Percentiles rank a stretch among this genome's conserved stretches.
phyloP scores from a whole-genome alignment of 2,329 filamentous ascomycete species.

The Penicillium brasilianum region DNA sequence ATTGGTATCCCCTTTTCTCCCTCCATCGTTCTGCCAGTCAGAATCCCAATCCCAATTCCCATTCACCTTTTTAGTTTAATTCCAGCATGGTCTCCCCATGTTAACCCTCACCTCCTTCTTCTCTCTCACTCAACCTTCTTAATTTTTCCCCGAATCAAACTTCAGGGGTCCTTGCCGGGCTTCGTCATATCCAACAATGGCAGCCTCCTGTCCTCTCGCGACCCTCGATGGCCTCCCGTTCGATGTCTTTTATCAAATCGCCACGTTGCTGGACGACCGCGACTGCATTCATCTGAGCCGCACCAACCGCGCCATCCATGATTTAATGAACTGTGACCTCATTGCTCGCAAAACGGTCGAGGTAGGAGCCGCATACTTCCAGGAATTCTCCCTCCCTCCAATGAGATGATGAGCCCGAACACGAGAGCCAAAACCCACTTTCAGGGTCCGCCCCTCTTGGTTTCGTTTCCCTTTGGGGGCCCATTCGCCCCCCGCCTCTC shows the following conservation, averaged over 20 bases:
- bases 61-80: not conserved
- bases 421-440: conserved; percentile 2
- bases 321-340: conserved; percentile 58
- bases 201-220: conserved; percentile 15
- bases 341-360: conserved; percentile 64
- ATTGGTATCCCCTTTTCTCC: too few species aligned
- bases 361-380: conserved; percentile 47
- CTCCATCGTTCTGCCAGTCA: too few species aligned
- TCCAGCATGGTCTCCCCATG: not conserved
- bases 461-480: not conserved
- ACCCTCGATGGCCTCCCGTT: conserved; percentile 60
- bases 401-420: not conserved
- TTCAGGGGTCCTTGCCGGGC: not conserved
- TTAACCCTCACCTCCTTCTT: not conserved
- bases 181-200: not conserved
- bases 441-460: not conserved
- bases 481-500: not conserved
- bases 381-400: not conserved
- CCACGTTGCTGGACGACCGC: conserved; percentile 59
- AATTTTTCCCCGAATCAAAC: not conserved
- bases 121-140: too few species aligned
- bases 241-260: conserved; percentile 67
- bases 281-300: conserved; percentile 64
- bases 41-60: too few species aligned
- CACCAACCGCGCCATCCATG: conserved; percentile 58